Evolutionary conservation across 2,329 filamentous ascomycete species (phyloP), one percentile per base, ranked within the genome.

Genomic region (Chaetomium sp.): DNA sequence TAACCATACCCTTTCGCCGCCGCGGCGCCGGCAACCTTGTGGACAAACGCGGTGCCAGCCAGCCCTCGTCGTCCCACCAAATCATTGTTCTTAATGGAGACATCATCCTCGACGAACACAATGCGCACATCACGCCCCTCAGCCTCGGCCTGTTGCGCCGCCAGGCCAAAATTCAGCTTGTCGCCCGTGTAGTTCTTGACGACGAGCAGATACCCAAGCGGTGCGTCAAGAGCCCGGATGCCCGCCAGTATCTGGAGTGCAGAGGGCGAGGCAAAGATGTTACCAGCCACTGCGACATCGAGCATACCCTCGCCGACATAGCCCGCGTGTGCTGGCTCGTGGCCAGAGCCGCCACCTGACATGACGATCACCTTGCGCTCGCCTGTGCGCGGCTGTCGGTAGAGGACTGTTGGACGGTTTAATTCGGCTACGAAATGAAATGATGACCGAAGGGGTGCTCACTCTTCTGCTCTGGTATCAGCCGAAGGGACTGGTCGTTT

Each of bases 401-500:
- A 56, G 5, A 56, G 53, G 8, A 56, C 53, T 56, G 31, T 35
- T 23, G 31, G 31, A 10, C 4, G 25, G 53, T 25, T 16, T 19
- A 4, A 42, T 42, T 13, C 38, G 10, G 38, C 9, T 42, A 42
- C 38, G 5, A 3, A 42, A 42, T n/a, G 19, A 42, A 42, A 42
- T 23, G 7, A 19, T 16, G 25, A 19, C 2, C 16, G 10, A 7
- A 16, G 50, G 27, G 23, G 1, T 16, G 6, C 19, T 38, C 8
- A 56, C 53, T 33, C 25, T 56, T 56, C 33, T 56, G 35, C n/a
- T 56, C 53, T 33, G 53, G 53, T 56, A 56, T 56, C 31, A 56
- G 10, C 5, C 53, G 53, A 9, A 56, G 31, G 21, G 53, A 56
- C n/a, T 38, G 35, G 33, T 56, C 53, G 31, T 56, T 21, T 56